Base-by-base conservation (phyloP, 371 early-diverging fungal species). In the Zopfochytrium polystomum region DNA sequence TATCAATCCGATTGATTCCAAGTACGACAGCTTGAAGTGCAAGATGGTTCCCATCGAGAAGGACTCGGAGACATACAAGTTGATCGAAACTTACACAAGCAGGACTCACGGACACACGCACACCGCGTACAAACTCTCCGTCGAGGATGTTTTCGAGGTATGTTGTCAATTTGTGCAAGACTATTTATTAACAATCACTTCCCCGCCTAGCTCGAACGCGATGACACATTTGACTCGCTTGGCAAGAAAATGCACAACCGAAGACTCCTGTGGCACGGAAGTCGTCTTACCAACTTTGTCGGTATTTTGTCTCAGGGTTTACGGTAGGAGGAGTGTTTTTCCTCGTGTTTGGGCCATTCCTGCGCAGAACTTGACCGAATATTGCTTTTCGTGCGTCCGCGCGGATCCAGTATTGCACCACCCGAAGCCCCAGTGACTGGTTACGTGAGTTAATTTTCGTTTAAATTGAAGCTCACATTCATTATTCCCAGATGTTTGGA, bases 221-320 rank as follows among this genome's bases (percentile, higher is more conserved):
- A 20, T 6, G 65, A 69, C 45, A n/a, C n/a, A 23, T 70, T 62
- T 47, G 58, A 58, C 2, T 52, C 57, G 15, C 11, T 52, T 18
- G 64, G 60, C 62, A 65, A 54, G 73, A 67, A 76, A 29, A 38
- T 81, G 50, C 73, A 75, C 46, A 82, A 81, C 61, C 67, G 74
- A 29, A 75, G 74, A 29, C 58, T 85, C 33, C 61, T 85, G 15
- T 84, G 85, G 85, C 85, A 85, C 59, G 85, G 85, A 63, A 55
- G 71, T 48, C 72, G 83, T 31, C 58, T 79, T 2, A 83, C 83
- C 26, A 86, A 86, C 69, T 84, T 68, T 75, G 79, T 75, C 13
- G 85, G 86, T 50, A 84, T 84, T 60, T 62, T 84, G 38, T 75
- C 76, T 22, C 84, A 84, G 63, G 85, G 84, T 32, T 74, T 85